Evolutionary conservation across 345 rosid genomes (phyloP).

Genomic region (Salix viminalis): DNA sequence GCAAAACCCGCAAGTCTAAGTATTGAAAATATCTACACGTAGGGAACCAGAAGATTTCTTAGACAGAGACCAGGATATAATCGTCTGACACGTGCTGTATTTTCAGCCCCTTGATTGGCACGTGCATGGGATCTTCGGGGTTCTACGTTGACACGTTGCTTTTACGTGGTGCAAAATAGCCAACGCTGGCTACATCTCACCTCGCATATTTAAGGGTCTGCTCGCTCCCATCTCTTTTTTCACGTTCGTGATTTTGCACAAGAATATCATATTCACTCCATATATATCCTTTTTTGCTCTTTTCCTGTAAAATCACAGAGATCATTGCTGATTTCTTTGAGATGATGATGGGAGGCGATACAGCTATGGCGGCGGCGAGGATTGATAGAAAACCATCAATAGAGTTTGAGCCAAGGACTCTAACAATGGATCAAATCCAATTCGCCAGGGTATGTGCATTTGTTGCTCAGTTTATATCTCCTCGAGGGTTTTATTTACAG

Average conservation of each 20-base stretch:
- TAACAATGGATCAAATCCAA: constrained; percentile 34
- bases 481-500: background rate
- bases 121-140: background rate
- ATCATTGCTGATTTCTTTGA: background rate
- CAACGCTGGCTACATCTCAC: background rate
- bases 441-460: constrained; percentile 37
- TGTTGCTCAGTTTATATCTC: background rate
- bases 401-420: constrained; percentile 50
- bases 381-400: constrained; percentile 38
- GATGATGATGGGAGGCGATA: constrained; percentile 2
- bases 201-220: background rate
- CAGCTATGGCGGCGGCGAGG: background rate
- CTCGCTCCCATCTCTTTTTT: background rate
- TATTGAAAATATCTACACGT: background rate
- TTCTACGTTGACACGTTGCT: background rate
- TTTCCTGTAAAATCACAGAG: background rate
- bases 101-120: background rate
- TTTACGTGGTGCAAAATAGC: background rate
- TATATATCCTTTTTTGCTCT: background rate
- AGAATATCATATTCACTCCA: background rate
- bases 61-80: background rate
- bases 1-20: background rate
- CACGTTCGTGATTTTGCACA: background rate
- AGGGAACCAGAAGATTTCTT: too few species aligned
- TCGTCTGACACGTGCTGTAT: background rate